Evolutionary conservation across 2,329 filamentous ascomycete species (phyloP).

Genomic region (Penicillium sp.): DNA sequence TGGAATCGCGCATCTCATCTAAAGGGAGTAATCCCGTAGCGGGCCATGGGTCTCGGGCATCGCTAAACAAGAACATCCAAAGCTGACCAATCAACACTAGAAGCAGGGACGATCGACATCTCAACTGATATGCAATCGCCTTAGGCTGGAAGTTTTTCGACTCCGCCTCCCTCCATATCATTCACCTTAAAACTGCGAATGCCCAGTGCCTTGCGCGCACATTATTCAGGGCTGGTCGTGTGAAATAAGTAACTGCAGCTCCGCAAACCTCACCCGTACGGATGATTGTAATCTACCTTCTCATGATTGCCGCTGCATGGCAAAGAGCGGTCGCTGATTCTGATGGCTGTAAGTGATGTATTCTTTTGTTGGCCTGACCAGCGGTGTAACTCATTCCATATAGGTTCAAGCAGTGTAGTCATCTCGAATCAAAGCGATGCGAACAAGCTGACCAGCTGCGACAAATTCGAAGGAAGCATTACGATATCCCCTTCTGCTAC

Average conservation of each 20-base stretch:
- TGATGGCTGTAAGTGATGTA: constrained; percentile 6
- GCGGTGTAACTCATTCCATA: background rate
- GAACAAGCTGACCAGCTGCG: constrained; percentile 34
- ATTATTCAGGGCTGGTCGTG: background rate
- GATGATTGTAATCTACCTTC: constrained; percentile 4
- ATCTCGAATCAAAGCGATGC: constrained; percentile 39
- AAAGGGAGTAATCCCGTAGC: background rate
- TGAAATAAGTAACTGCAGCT: background rate
- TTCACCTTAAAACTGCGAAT: background rate
- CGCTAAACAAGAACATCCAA: background rate
- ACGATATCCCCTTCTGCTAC: constrained; percentile 40
- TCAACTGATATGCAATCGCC: background rate
- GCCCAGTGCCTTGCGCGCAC: background rate
- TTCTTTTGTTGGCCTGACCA: too few relatives aligned
- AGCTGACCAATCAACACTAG: background rate
- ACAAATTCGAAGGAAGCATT: constrained; percentile 42
- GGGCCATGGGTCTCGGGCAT: background rate
- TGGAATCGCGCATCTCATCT: background rate
- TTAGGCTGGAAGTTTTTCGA: background rate
- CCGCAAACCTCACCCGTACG: background rate
- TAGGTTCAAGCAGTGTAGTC: constrained; percentile 44
- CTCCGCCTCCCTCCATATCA: constrained; percentile 1
- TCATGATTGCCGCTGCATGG: constrained; percentile 6
- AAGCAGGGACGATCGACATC: background rate
- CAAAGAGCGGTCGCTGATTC: constrained; percentile 9